Evolutionary conservation across 2,329 filamentous ascomycete genomes (phyloP), one percentile per base, ranked within the genome.

Genomic region (Graphilbum fragrans): DNA sequence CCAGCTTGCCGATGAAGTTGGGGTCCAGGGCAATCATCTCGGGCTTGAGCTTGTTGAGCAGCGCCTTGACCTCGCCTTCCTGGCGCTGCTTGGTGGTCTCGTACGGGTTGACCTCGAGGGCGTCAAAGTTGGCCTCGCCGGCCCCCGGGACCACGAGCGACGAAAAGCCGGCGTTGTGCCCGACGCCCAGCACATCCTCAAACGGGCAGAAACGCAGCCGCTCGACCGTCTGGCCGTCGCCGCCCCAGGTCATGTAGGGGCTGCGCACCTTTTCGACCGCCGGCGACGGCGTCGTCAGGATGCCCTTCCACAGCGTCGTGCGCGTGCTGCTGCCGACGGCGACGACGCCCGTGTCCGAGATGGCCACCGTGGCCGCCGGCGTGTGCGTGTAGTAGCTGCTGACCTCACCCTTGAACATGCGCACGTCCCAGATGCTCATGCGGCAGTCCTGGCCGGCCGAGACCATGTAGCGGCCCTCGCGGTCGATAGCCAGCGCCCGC

Each of bases 21-120:
- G 92, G 90, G 57, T 98, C 82, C 19, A 98, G 69, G 2, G 86
- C 85, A 48, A 98, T 98, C 86, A 96, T 98, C 56, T 94, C 90
- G 4, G 92, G 90, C 54, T 88, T 79, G 37, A 98, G 70, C 67
- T 98, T 98, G 70, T 93, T 94, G 52, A 98, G 76, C 49, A 98
- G 70, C 12, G 75, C 70, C 66, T 84, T 86, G 59, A 98, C 87
- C 62, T 98, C 92, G 39, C 74, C 73, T 62, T 98, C 92, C 61
- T 93, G 88, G 53, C 92, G 77, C 65, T 96, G 88, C 64, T 92
- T 93, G 54, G 70, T 73, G 41, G 82, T 94, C 65, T 96, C 92
- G 72, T 90, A 96, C 27, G 92, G 92, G 67, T 98, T 98, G 52
- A 80, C 71, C 61, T 98, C 92, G 41, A 95, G 69, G 3, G 87